Conservation (phyloP, 2,329 filamentous ascomycete genomes). For the Trichophyton benhamiae region DNA sequence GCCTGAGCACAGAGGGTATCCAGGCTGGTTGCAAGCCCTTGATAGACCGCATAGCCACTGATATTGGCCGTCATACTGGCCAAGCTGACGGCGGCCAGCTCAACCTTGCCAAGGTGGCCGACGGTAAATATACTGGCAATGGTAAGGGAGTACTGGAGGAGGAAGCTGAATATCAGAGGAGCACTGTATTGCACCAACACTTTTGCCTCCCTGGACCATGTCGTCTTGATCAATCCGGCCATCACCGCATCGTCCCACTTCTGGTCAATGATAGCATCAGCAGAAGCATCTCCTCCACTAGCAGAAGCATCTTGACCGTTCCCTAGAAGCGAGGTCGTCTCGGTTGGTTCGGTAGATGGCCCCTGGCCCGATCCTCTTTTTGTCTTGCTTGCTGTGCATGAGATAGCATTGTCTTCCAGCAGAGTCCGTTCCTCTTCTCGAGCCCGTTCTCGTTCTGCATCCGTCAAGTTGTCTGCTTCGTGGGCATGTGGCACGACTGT, state of each 20-base stretch:
- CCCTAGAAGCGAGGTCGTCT: slow-evolving; percentile 39
- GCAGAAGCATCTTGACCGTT: background rate
- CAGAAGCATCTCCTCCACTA: slow-evolving; percentile 30
- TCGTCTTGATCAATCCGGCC: slow-evolving; percentile 70
- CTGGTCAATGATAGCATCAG: slow-evolving; percentile 47
- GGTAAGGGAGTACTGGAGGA: slow-evolving; percentile 75
- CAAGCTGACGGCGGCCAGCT: slow-evolving; percentile 54
- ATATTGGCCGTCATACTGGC: slow-evolving; percentile 72
- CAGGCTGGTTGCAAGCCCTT: slow-evolving; percentile 76
- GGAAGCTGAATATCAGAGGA: slow-evolving; percentile 60
- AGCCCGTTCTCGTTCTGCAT: slow-evolving; percentile 42
- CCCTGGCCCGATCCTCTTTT: background rate
- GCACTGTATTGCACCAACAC: slow-evolving; percentile 60
- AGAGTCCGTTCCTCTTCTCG: slow-evolving; percentile 47
- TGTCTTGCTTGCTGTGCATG: slow-evolving; percentile 19
- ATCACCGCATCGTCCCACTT: slow-evolving; percentile 80
- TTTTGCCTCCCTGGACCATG: slow-evolving; percentile 80
- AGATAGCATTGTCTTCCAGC: slow-evolving; percentile 47
- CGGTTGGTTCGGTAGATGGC: slow-evolving; percentile 22
- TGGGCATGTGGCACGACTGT: slow-evolving; percentile 47
- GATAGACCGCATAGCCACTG: slow-evolving; percentile 62
- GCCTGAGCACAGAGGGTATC: slow-evolving; percentile 91
- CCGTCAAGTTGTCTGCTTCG: slow-evolving; percentile 33
- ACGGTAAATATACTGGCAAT: slow-evolving; percentile 69
- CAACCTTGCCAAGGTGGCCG: slow-evolving; percentile 59